Evolutionary conservation across 805 yeast species (phyloP).

Genomic region (Candida dendrica): DNA sequence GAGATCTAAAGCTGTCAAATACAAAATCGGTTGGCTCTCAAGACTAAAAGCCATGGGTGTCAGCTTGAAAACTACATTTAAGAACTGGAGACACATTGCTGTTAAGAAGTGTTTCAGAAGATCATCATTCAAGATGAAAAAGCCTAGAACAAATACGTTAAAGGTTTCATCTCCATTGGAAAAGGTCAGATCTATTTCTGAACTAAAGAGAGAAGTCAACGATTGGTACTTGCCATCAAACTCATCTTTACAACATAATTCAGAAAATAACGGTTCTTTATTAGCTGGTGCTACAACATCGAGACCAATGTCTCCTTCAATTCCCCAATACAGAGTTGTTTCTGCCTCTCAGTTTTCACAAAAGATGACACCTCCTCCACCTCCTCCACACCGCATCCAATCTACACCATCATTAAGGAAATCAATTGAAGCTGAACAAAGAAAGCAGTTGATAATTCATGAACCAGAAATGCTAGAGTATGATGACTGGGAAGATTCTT

Average conservation of each 20-base stretch:
- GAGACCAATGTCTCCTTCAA: neutral
- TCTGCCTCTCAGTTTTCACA: neutral
- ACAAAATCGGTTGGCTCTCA: conserved; percentile 30
- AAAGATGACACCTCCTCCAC: conserved; percentile 9
- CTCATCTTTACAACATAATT: neutral
- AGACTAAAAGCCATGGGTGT: conserved; percentile 21
- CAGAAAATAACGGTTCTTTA: neutral
- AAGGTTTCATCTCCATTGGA: conserved; percentile 5
- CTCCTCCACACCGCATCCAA: conserved; percentile 19
- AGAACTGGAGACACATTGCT: conserved; percentile 21
- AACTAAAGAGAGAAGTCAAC: conserved; percentile 19
- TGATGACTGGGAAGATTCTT: neutral
- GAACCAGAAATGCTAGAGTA: neutral
- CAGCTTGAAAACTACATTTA: conserved; percentile 18
- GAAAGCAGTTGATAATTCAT: neutral
- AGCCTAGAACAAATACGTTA: neutral
- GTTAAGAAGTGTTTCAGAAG: conserved; percentile 13
- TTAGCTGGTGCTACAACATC: conserved; percentile 4
- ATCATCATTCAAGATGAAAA: conserved; percentile 2
- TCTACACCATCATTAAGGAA: conserved; percentile 11
- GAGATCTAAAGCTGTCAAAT: conserved; percentile 28
- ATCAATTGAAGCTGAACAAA: neutral
- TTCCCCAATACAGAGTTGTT: neutral
- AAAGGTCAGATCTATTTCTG: conserved; percentile 15
- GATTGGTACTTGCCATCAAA: conserved; percentile 8